These are phyloP conservation scores for Colletotrichum godetiae DNA, from an alignment of 2,329 filamentous ascomycete species.

Conservation along the genomic window DNA sequence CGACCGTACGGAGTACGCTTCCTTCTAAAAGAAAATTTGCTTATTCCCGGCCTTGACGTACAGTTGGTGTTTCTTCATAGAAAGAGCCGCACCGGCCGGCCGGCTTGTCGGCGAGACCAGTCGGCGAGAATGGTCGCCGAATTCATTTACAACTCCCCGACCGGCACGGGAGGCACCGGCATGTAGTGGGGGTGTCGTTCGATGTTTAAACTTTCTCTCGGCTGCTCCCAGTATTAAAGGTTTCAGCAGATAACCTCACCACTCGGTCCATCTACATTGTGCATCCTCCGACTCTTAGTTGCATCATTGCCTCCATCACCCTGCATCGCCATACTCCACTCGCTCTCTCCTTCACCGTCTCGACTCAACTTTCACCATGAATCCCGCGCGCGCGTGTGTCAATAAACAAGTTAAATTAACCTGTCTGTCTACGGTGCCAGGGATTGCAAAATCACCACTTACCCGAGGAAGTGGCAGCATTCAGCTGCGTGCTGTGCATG, in stretches of 20 bases:
- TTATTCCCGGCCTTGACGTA: neutral
- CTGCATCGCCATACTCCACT: neutral
- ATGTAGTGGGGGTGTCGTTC: neutral
- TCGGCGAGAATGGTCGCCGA: slow-evolving; percentile 1
- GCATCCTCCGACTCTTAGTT: neutral
- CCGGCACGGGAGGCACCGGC: neutral
- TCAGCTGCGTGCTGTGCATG: neutral
- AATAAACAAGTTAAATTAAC: neutral
- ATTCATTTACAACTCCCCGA: neutral
- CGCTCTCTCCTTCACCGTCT: neutral
- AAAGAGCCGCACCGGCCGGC: neutral
- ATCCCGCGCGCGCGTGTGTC: neutral
- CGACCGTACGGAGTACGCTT: no score
- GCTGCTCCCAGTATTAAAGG: neutral
- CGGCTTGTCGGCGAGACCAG: neutral
- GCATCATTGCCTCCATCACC: neutral
- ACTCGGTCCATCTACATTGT: neutral
- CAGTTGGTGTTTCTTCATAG: neutral
- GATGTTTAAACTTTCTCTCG: neutral
- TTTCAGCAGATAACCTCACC: neutral
- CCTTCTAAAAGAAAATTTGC: neutral
- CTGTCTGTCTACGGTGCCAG: neutral
- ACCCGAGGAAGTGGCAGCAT: neutral
- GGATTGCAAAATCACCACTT: neutral
- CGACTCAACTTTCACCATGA: neutral